Percentiles rank a stretch among this genome's conserved stretches.
Conservation (phyloP, 306 rosid genomes). For the Castanopsis chinensis region DNA sequence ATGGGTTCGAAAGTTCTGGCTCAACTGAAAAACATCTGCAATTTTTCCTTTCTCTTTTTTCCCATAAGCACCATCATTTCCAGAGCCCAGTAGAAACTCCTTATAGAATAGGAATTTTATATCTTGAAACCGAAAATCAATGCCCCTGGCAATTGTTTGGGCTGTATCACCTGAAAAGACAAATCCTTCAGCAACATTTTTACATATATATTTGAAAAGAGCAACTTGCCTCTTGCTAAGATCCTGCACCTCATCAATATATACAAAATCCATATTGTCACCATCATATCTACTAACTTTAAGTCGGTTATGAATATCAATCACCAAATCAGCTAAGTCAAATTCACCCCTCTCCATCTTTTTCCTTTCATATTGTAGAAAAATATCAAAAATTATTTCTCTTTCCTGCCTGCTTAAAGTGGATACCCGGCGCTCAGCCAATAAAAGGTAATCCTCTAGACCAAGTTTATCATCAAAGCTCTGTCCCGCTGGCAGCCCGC, state of each 20-base stretch:
- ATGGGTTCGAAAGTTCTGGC: constrained; percentile 75
- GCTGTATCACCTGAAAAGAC: constrained; percentile 86
- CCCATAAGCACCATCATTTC: constrained; percentile 7
- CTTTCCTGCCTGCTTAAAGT: constrained; percentile 44
- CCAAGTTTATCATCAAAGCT: constrained; percentile 40
- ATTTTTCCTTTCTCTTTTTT: constrained; percentile 40
- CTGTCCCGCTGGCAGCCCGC: constrained; percentile 39
- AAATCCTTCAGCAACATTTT: constrained; percentile 73
- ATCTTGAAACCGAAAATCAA: constrained; percentile 76
- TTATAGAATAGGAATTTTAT: constrained; percentile 58
- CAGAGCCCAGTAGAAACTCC: constrained; percentile 46
- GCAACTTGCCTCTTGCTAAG: constrained; percentile 76
- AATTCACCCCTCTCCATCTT: constrained; percentile 62
- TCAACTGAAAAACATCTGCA: constrained; percentile 47
- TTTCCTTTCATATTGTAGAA: constrained; percentile 55
- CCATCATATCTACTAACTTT: constrained; percentile 39
- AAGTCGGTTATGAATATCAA: constrained; percentile 57
- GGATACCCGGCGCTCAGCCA: constrained; percentile 48
- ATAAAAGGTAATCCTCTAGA: constrained; percentile 40
- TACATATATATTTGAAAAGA: constrained; percentile 62
- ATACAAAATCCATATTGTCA: constrained; percentile 58
- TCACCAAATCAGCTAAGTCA: constrained; percentile 75
- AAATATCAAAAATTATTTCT: constrained; percentile 52
- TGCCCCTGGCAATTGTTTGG: constrained; percentile 78
- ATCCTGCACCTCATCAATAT: constrained; percentile 87